phyloP scores from a whole-genome alignment of 2,329 filamentous ascomycete genomes.

The Diaporthe sp. region DNA sequence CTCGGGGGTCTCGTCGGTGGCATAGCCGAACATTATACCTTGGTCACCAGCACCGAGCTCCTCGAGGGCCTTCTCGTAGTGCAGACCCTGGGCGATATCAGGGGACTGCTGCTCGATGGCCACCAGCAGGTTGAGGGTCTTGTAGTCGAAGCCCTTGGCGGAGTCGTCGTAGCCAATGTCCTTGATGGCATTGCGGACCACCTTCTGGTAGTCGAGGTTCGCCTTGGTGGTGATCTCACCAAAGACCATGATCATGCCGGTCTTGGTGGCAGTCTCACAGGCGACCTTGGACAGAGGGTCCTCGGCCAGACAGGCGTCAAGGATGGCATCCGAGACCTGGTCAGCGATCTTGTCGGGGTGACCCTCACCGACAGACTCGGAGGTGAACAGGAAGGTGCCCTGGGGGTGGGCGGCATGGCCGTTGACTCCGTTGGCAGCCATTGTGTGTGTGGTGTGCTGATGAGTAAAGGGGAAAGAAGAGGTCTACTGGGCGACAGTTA shows the following conservation, averaged over 20 bases:
- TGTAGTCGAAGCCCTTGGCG: constrained; percentile 99
- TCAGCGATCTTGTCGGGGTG: constrained; percentile 98
- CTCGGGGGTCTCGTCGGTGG: constrained; percentile 98
- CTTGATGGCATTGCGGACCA: constrained; percentile 95
- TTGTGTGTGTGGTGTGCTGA: constrained; percentile 58
- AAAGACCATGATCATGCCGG: constrained; percentile 99
- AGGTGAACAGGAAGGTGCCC: constrained; percentile 89
- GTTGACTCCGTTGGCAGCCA: constrained; percentile 66
- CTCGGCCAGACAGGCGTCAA: constrained; percentile 95
- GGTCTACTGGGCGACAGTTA: neutral
- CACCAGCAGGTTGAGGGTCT: constrained; percentile 98
- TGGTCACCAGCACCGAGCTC: constrained; percentile 99
- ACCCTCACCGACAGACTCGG: constrained; percentile 90
- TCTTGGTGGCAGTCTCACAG: constrained; percentile 99
- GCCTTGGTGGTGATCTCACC: constrained; percentile 99
- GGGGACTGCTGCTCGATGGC: constrained; percentile 99
- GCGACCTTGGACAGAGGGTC: constrained; percentile 99
- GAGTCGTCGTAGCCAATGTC: constrained; percentile 99
- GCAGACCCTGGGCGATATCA: constrained; percentile 98
- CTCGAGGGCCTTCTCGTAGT: constrained; percentile 98
- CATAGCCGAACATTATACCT: constrained; percentile 99
- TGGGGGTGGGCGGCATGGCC: constrained; percentile 65
- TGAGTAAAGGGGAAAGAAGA: neutral
- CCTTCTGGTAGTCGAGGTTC: constrained; percentile 96
- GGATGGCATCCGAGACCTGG: constrained; percentile 97